Evolutionary conservation across 495 filamentous ascomycete species (phyloP), one percentile per base, ranked within the genome.

Genomic region (Extremus antarcticus): DNA sequence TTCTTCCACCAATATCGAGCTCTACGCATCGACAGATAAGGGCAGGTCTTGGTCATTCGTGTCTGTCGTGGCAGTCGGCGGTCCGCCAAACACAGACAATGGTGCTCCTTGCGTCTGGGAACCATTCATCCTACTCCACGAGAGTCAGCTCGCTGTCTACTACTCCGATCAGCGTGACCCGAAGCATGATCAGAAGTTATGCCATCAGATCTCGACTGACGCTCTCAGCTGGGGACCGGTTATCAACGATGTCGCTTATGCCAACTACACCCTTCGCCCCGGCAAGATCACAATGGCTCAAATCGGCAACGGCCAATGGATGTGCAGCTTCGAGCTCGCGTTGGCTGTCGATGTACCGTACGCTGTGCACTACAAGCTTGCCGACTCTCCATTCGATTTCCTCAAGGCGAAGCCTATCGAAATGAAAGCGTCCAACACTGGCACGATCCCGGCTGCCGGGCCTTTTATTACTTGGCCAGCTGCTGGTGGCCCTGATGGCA

Each of bases 31-130:
- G 23, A 66, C 63, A 9, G 81, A 88, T 63, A 63, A 68, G 43
- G 84, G n/a, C n/a, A n/a, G n/a, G n/a, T n/a, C 77, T 3, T 88
- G 83, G 83, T 63, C 78, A 23, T 88, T 87, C 56, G 71, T 86
- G 40, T 80, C 76, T 43, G 74, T 80, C 60, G 76, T 86, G 43
- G 83, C 82, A 1, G 62, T 70, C n/a, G 85, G 83, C 15, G 85
- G 83, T 16, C 70, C 71, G 41, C 80, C 82, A 0, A 60, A 69
- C 22, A 80, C 85, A 0, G 69, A 75, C 52, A 85, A 86, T 63
- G 83, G 81, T 3, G 51, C 76, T 40, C 83, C 81, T 0, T 80
- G 83, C 2, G 75, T 87, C 7, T 87, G 84, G 84, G 84, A 88
- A 66, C 84, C 84, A 0, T 85, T 81, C 63, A 7, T 45, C 41